A percentile compares a stretch with the other conserved stretches of the same genome.
Conservation (phyloP, 345 rosid genomes). For the Melastoma malabathricum region DNA sequence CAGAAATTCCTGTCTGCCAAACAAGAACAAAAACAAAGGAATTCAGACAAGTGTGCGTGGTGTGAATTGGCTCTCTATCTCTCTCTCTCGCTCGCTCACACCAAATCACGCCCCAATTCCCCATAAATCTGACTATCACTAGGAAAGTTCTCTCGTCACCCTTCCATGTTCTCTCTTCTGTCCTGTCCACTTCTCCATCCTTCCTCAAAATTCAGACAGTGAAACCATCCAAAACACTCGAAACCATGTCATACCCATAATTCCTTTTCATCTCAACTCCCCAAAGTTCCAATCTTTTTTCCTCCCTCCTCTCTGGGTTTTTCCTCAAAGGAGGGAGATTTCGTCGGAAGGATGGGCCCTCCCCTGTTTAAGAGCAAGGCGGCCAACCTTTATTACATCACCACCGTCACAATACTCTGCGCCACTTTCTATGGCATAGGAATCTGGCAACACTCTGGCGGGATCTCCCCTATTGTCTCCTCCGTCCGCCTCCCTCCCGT, state of each 20-base stretch:
- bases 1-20: too few relatives aligned
- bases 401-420: slow-evolving; percentile 33
- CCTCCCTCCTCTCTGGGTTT: not conserved
- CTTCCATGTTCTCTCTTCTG: too few relatives aligned
- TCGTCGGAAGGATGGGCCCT: slow-evolving; percentile 3
- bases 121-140: too few relatives aligned
- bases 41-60: not conserved
- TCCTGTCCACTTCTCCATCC: too few relatives aligned
- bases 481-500: slow-evolving; percentile 16
- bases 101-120: too few relatives aligned
- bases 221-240: too few relatives aligned
- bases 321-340: not conserved
- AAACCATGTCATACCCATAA: too few relatives aligned
- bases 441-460: slow-evolving; percentile 30
- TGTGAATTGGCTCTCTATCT: not conserved
- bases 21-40: too few relatives aligned
- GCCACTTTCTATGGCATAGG: slow-evolving; percentile 42
- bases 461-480: slow-evolving; percentile 21
- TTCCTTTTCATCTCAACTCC: not conserved
- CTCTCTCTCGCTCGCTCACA: not conserved
- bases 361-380: slow-evolving; percentile 20
- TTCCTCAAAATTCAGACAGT: too few relatives aligned
- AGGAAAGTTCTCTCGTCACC: too few relatives aligned
- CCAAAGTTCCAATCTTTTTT: not conserved
- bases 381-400: slow-evolving; percentile 31